A percentile compares a stretch with the other conserved stretches of the same genome.
These are phyloP conservation scores for Cryptococcus hybrid DNA, from an alignment of 1,284 basidiomycete species.

Conservation along the genomic window DNA sequence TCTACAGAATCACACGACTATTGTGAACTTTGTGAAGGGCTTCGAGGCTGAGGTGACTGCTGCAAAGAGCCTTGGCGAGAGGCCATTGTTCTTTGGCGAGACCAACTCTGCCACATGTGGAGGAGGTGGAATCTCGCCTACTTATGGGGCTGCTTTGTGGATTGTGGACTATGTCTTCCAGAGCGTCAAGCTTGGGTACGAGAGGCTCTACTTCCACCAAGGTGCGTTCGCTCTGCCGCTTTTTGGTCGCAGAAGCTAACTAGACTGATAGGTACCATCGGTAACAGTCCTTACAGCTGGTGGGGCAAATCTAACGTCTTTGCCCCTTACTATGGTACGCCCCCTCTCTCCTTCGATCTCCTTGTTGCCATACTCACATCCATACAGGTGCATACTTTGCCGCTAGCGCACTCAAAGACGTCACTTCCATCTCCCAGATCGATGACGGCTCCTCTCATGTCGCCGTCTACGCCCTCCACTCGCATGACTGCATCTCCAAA, in stretches of 20 bases:
- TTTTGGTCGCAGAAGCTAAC: background rate
- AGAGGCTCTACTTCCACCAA: slow-evolving; percentile 55
- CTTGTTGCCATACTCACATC: background rate
- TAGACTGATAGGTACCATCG: slow-evolving; percentile 4
- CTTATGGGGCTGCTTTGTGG: slow-evolving; percentile 55
- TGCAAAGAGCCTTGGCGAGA: slow-evolving; percentile 41
- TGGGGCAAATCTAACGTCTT: slow-evolving; percentile 29
- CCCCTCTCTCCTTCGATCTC: slow-evolving; percentile 32
- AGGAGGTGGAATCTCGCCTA: slow-evolving; percentile 53
- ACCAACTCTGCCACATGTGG: slow-evolving; percentile 57
- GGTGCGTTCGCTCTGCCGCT: slow-evolving; percentile 26
- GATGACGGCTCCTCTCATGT: slow-evolving; percentile 47
- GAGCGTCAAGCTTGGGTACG: slow-evolving; percentile 50
- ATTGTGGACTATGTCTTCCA: slow-evolving; percentile 55
- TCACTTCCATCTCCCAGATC: slow-evolving; percentile 42
- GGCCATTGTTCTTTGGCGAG: slow-evolving; percentile 53
- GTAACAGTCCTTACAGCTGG: slow-evolving; percentile 14
- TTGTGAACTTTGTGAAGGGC: slow-evolving; percentile 50
- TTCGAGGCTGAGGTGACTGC: slow-evolving; percentile 50
- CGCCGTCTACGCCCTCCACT: slow-evolving; percentile 50
- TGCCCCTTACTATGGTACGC: slow-evolving; percentile 53
- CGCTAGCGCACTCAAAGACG: slow-evolving; percentile 48
- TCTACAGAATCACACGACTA: slow-evolving; percentile 53
- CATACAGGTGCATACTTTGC: slow-evolving; percentile 20
- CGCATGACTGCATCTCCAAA: slow-evolving; percentile 34